Percentiles rank a stretch among this genome's conserved stretches.
Evolutionary conservation across 2,329 filamentous ascomycete species (phyloP).

Genomic region (Cordyceps fumosorosea): DNA sequence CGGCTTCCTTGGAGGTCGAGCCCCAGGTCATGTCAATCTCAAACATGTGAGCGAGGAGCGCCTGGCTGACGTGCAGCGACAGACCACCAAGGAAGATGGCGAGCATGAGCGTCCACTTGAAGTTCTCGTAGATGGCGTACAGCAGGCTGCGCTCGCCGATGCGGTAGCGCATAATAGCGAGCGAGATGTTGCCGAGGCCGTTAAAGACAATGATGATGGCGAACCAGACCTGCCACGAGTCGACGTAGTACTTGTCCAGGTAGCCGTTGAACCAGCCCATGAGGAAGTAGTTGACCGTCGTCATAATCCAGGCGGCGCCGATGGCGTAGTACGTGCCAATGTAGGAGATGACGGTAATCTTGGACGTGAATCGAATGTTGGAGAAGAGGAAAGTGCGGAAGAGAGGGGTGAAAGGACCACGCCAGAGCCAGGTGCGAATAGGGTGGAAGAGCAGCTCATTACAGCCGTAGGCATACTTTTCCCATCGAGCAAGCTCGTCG

Average conservation of each 20-base stretch:
- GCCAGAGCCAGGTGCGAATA: slow-evolving; percentile 52
- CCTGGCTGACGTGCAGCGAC: slow-evolving; percentile 34
- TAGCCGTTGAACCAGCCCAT: slow-evolving; percentile 65
- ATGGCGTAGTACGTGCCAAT: slow-evolving; percentile 69
- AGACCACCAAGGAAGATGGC: slow-evolving; percentile 42
- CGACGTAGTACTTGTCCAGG: slow-evolving; percentile 61
- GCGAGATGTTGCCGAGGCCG: slow-evolving; percentile 50
- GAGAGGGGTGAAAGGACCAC: slow-evolving; percentile 58
- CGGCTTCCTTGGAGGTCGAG: slow-evolving; percentile 52
- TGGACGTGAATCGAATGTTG: slow-evolving; percentile 57
- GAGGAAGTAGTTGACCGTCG: slow-evolving; percentile 62
- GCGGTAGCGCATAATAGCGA: slow-evolving; percentile 58
- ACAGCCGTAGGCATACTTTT: slow-evolving; percentile 67
- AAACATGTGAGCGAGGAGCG: slow-evolving; percentile 37
- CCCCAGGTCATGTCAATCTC: slow-evolving; percentile 42
- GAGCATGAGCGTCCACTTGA: slow-evolving; percentile 54
- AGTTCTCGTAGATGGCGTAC: slow-evolving; percentile 34
- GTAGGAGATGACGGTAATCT: slow-evolving; percentile 65
- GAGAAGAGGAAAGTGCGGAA: slow-evolving; percentile 55
- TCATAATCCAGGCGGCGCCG: slow-evolving; percentile 59
- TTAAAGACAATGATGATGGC: slow-evolving; percentile 60
- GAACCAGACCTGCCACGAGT: slow-evolving; percentile 58
- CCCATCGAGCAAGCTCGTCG: slow-evolving; percentile 65
- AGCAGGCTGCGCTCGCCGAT: slow-evolving; percentile 47
- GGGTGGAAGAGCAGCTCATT: slow-evolving; percentile 67